Base-by-base conservation (phyloP, 1,284 basidiomycete genomes). In the Cryptococcus maquisensis region DNA sequence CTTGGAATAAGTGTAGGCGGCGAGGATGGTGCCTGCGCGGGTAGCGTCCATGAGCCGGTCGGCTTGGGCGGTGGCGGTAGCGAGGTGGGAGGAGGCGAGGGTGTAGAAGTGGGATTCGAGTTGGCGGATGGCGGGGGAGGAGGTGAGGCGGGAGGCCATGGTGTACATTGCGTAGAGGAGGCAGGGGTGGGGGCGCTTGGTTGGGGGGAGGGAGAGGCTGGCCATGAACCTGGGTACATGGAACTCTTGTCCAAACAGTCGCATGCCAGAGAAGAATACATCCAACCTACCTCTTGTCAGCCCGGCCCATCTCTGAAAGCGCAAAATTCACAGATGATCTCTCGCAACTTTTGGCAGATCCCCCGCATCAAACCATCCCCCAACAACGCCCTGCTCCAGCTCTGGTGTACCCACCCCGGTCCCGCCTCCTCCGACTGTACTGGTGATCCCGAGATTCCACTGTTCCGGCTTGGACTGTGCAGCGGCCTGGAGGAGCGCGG, bases 151-250 rank as follows among this genome's bases (percentile, higher is more conserved):
- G 0, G 67, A 65, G 0, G 67, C 67, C 13, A 71, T 42, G 15
- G 68, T 62, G 49, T 73, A 73, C 67, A 73, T 73, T 1, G 71
- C 57, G 57, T 73, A 66, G 2, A 72, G 55, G 0, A 73, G 61
- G 46, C 68, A 72, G 1, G 67, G 69, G 43, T 73, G 71, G 0
- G 71, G 71, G 10, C 70, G 63, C 40, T 66, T 66, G 7, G 62
- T 46, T 2, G 60, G 52, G 1, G 69, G 67, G 1, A 71, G 52
- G 0, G 66, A 54, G 10, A 73, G 63, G 42, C 67, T 65, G 7
- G 71, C 68, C 51, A 66, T 66, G 56, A 73, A 73, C 2, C 70
- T 55, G 3, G 71, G 71, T 13, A 73, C 56, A 47, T 72, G 64
- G 50, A 67, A 64, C 24, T 67, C 63, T 26, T 65, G 63, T 5